phyloP scores from a whole-genome alignment of 2,329 filamentous ascomycete species.

The Chrysoporthe austroafricana region DNA sequence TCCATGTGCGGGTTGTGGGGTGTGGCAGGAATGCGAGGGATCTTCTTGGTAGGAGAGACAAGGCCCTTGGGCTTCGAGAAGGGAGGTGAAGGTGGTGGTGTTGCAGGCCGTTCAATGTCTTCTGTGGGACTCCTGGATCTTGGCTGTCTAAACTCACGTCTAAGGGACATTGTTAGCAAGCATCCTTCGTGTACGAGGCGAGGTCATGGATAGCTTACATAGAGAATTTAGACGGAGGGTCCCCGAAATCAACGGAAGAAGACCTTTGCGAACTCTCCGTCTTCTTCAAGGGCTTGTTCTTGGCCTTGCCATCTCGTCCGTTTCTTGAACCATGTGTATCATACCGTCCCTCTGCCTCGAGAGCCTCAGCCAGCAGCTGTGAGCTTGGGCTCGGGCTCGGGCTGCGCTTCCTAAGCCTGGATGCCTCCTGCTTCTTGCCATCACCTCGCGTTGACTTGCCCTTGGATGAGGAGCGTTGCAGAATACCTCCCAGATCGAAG shows the following conservation, averaged over 20 bases:
- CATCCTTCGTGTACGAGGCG: not conserved
- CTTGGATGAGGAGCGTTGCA: slow-evolving; percentile 15
- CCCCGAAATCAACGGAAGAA: slow-evolving; percentile 3
- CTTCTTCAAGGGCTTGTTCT: not conserved
- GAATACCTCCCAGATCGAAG: not conserved
- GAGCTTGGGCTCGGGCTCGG: slow-evolving; percentile 27
- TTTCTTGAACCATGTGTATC: not conserved
- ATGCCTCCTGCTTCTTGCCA: not conserved
- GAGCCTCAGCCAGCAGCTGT: slow-evolving; percentile 26
- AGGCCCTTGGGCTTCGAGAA: slow-evolving; percentile 29
- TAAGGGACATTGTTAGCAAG: slow-evolving; percentile 18
- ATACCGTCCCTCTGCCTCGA: slow-evolving; percentile 18
- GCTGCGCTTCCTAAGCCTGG: slow-evolving; percentile 5
- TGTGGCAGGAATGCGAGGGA: slow-evolving; percentile 53
- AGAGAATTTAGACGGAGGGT: slow-evolving; percentile 6
- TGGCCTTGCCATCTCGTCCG: not conserved
- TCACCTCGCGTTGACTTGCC: not conserved
- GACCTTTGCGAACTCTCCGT: not conserved
- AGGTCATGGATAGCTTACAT: slow-evolving; percentile 13
- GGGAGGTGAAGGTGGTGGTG: slow-evolving; percentile 25
- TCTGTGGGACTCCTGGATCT: slow-evolving; percentile 2
- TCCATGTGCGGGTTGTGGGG: slow-evolving; percentile 59
- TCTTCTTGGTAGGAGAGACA: slow-evolving; percentile 40
- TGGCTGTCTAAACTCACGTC: slow-evolving; percentile 4
- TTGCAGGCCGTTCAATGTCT: slow-evolving; percentile 9